phyloP scores from a whole-genome alignment of 768 basidiomycete genomes.

The Paxillus rubicundulus region DNA sequence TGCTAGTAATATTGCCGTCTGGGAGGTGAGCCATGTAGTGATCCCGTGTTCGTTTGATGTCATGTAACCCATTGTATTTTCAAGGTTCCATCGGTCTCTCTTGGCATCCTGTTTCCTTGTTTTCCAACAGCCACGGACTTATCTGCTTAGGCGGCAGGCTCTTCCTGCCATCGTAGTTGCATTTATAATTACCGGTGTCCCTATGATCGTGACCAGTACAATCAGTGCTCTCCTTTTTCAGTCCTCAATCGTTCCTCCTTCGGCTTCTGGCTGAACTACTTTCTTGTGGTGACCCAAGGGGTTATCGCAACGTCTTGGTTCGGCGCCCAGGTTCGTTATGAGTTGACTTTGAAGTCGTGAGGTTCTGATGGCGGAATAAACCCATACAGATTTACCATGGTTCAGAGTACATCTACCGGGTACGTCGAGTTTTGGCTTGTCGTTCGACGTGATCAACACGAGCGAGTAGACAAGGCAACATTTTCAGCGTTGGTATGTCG shows the following conservation, averaged over 20 bases:
- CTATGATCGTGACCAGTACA: constrained; percentile 77
- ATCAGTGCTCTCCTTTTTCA: constrained; percentile 71
- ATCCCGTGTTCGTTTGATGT: background rate
- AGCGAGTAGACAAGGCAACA: constrained; percentile 56
- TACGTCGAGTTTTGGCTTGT: constrained; percentile 3
- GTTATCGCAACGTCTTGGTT: constrained; percentile 84
- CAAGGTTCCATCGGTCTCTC: constrained; percentile 60
- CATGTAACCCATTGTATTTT: background rate
- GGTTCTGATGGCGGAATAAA: background rate
- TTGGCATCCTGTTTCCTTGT: constrained; percentile 39
- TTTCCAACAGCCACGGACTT: background rate
- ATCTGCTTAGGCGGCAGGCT: constrained; percentile 54
- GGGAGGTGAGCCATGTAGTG: constrained; percentile 28
- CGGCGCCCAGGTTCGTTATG: constrained; percentile 55
- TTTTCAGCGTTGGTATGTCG: constrained; percentile 57
- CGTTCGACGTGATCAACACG: background rate
- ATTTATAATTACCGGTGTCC: constrained; percentile 66
- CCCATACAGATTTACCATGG: constrained; percentile 48
- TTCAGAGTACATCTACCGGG: constrained; percentile 74
- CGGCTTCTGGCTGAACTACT: constrained; percentile 88
- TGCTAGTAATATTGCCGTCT: constrained; percentile 42
- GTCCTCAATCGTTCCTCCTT: constrained; percentile 83
- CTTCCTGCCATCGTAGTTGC: constrained; percentile 69
- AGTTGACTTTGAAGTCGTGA: background rate
- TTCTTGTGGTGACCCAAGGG: constrained; percentile 74